Base-by-base conservation (phyloP, 2,329 filamentous ascomycete species). In the Herpotrichia juniperi region DNA sequence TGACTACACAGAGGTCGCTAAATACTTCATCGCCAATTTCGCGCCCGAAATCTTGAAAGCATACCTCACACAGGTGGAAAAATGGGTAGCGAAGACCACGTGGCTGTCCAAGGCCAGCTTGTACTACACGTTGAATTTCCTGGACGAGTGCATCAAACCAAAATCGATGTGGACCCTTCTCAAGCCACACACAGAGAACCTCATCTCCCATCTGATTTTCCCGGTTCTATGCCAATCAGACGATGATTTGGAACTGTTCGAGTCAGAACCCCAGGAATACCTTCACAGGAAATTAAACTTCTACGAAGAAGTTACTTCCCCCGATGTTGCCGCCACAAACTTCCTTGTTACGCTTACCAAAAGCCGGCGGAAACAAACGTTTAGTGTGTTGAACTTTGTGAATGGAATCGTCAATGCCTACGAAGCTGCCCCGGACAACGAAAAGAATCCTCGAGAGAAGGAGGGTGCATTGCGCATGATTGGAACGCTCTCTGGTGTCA, bases 401-500 rank as follows among this genome's bases (percentile, higher is more conserved):
- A 99, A 99, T 74, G 86, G 88, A 45, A 87, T 99, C 53, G 94
- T 99, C 60, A 97, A 91, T 78, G 88, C 91, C 61, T 97, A 97
- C 73, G 94, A 97, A 67, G 75, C 83, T 53, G 88, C 90, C 0
- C 84, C 91, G 7, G 91, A 93, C 43, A 89, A 90, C 56, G 88
- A 94, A 78, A 97, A 97, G 83, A 91, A 93, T 73, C 91, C 96
- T 53, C 83, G 96, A 47, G 91, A 94, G 72, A 99, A 99, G 81
- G 94, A 99, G 75, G 94, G 94, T 67, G 94, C 94, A 42, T 76
- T 99, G 68, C 85, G 94, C 56, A 97, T 99, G 91, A 97, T 99
- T 68, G 94, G 93, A 22, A 97, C 93, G 1, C 80, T 99, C 42
- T 91, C 94, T 0, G 90, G 91, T 26, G 93, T 99, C 46, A 96